Evolutionary conservation across 2,329 filamentous ascomycete species (phyloP), one percentile per base, ranked within the genome.

Genomic region (Geosmithia flava): DNA sequence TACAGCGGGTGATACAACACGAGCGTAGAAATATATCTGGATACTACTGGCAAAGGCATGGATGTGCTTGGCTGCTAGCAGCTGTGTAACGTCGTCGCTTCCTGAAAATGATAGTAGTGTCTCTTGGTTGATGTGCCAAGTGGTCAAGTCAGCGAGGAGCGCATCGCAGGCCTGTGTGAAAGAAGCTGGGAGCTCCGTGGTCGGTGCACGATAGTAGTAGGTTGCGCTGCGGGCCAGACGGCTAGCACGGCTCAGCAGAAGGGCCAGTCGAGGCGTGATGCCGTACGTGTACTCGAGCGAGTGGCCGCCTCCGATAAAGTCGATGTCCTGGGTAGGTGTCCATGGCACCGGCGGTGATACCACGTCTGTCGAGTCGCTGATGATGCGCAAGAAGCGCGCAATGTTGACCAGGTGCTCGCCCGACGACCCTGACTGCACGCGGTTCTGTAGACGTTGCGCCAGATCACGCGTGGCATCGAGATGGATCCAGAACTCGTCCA

Each of bases 401-500:
- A 51, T 48, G 47, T 51, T 51, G 16, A 51, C 39, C 10, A 51
- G 44, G 44, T 51, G 47, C 30, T 51, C 49, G 19, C 37, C 47
- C n/a, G 33, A 13, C 17, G 49, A 51, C 17, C 47, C 49, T 5
- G 49, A 43, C 27, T 20, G 15, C 16, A 29, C 23, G 23, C 23
- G 23, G 8, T 27, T 4, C 23, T 27, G 23, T 8, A 27, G 23
- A 8, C 23, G 8, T 8, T 17, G 39, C 10, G 41, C 40, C 2
- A 51, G 37, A 13, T 44, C 42, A 15, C 46, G 39, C 37, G 49
- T 44, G 13, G 46, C 49, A 16, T 51, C 44, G 3, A 51, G 39
- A 43, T 51, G 49, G 29, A 51, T 51, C 49, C 47, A 51, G 23
- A 51, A 51, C 30, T 51, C 49, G 47, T 20, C 48, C 49, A 51